Conservation (phyloP, 495 filamentous ascomycete species). For the Cercophora newfieldiana region DNA sequence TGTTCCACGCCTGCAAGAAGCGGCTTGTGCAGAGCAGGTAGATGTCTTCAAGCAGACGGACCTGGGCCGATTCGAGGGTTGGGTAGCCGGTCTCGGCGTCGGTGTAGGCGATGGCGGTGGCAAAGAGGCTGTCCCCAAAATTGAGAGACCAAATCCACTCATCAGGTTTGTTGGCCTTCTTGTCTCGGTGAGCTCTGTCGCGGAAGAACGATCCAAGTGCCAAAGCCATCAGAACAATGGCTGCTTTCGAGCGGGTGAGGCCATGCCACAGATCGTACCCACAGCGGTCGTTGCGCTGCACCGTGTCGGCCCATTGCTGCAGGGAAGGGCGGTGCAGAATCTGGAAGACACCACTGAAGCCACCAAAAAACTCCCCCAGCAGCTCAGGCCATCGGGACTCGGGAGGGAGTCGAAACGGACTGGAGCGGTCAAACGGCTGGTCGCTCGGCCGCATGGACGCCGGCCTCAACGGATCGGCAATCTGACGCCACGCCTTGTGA, state of each 20-base stretch:
- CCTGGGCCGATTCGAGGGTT: slow-evolving; percentile 27
- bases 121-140: slow-evolving; percentile 25
- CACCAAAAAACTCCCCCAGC: slow-evolving; percentile 22
- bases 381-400: slow-evolving; percentile 16
- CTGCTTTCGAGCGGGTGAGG: slow-evolving; percentile 25
- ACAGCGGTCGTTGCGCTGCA: slow-evolving; percentile 20
- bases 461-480: slow-evolving; percentile 8
- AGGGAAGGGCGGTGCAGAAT: slow-evolving; percentile 26
- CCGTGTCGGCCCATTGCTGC: slow-evolving; percentile 20
- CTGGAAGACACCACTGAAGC: slow-evolving; percentile 29
- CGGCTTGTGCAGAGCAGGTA: slow-evolving; percentile 32
- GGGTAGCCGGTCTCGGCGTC: slow-evolving; percentile 22
- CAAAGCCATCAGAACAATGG: slow-evolving; percentile 29
- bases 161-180: slow-evolving; percentile 1
- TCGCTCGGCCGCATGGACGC: background rate
- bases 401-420: slow-evolving; percentile 8
- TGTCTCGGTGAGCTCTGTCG: slow-evolving; percentile 1
- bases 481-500: slow-evolving; percentile 26
- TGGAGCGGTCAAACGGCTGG: slow-evolving; percentile 24
- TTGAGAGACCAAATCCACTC: slow-evolving; percentile 23
- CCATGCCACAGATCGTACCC: slow-evolving; percentile 12
- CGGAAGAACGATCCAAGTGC: slow-evolving; percentile 24
- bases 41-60: slow-evolving; percentile 28
- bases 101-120: slow-evolving; percentile 13
- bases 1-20: slow-evolving; percentile 27